Percentiles rank a stretch among this genome's conserved stretches.
Conservation (phyloP, 192 early-diverging fungal species). For the Linnemannia zychae region DNA sequence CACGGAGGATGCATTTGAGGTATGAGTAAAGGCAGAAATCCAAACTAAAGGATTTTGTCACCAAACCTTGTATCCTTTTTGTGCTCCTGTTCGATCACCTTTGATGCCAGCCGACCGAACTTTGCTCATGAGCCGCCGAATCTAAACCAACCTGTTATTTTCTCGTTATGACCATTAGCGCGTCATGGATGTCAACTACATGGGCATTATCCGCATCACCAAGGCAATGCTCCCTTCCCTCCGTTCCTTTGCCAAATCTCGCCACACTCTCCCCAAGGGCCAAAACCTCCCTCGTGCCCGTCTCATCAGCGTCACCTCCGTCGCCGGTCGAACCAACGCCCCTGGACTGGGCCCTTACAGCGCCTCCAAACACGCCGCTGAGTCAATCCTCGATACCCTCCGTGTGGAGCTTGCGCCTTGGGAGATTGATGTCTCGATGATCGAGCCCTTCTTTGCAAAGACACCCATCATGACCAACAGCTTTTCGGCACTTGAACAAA, state of each 20-base stretch:
- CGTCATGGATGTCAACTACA: conserved; percentile 63
- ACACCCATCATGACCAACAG: conserved; percentile 38
- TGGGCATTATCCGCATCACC: conserved; percentile 58
- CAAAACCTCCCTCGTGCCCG: conserved; percentile 54
- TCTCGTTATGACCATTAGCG: conserved; percentile 8
- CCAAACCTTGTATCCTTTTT: neutral
- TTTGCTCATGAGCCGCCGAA: neutral
- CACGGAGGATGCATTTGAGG: conserved; percentile 38
- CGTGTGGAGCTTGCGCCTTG: conserved; percentile 61
- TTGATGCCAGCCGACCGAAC: neutral
- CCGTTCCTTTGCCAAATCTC: conserved; percentile 39
- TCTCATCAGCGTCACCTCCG: conserved; percentile 57
- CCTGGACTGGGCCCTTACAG: conserved; percentile 55
- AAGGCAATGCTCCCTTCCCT: conserved; percentile 57
- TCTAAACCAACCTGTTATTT: neutral
- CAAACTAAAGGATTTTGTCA: neutral
- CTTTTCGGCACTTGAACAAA: conserved; percentile 9
- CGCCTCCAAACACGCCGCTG: conserved; percentile 61
- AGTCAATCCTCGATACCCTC: conserved; percentile 60
- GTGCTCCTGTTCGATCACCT: neutral
- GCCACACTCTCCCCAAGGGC: conserved; percentile 41
- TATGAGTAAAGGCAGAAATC: neutral
- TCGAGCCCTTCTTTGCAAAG: conserved; percentile 57
- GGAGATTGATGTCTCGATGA: conserved; percentile 61
- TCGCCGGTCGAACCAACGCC: conserved; percentile 51